Conservation (phyloP, 257 asterid species). For the Nicotiana benthamiana region DNA sequence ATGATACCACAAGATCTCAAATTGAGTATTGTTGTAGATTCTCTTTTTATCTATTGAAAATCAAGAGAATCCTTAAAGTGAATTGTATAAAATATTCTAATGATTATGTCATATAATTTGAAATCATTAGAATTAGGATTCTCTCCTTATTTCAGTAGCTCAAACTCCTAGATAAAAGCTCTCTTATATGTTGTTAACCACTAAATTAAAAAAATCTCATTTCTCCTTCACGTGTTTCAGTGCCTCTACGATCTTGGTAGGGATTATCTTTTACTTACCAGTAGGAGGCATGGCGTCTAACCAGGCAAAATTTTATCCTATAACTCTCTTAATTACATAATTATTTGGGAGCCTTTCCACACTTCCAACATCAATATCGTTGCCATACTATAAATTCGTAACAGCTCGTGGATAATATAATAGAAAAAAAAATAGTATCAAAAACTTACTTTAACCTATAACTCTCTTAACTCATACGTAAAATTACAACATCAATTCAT, state of each 20-base stretch:
- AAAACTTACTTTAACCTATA: neutral
- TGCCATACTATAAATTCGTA: neutral
- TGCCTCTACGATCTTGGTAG: neutral
- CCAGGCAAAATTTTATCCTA: neutral
- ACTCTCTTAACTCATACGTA: neutral
- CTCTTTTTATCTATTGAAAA: neutral
- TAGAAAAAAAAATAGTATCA: neutral
- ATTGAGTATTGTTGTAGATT: neutral
- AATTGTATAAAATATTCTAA: neutral
- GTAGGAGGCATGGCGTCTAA: neutral
- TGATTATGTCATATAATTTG: neutral
- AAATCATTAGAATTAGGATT: neutral
- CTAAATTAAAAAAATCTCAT: neutral
- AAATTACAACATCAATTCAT: neutral
- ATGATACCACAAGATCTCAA: neutral
- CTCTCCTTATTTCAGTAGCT: neutral
- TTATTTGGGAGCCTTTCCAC: neutral
- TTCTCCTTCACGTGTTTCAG: neutral
- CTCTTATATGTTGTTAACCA: neutral
- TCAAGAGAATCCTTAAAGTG: conserved; percentile 9
- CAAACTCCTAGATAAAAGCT: neutral
- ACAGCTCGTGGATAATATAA: neutral
- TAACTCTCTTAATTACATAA: neutral
- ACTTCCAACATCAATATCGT: neutral
- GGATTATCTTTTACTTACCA: conserved; percentile 7